A percentile compares a stretch with the other conserved stretches of the same genome.
Conservation (phyloP, 768 basidiomycete species). For the Tylopilus sp. region DNA sequence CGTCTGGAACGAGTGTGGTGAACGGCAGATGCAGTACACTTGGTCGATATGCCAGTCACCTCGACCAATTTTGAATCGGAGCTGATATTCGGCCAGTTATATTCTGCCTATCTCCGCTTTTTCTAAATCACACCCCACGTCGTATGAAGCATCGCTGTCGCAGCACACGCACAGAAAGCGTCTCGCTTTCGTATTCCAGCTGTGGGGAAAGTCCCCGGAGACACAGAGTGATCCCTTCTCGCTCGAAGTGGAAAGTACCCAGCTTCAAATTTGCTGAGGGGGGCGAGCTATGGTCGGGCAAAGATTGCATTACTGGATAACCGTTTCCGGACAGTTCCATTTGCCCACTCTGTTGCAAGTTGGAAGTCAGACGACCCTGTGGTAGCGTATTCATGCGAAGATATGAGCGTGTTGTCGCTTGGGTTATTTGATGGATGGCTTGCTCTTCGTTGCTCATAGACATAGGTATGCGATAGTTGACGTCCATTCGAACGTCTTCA, state of each 20-base stretch:
- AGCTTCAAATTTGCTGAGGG: conserved; percentile 68
- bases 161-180: conserved; percentile 73
- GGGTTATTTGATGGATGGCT: conserved; percentile 36
- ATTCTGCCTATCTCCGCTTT: conserved; percentile 22
- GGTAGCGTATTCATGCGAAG: conserved; percentile 58
- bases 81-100: conserved; percentile 10
- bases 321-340: conserved; percentile 33
- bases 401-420: conserved; percentile 65
- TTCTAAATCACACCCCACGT: conserved; percentile 34
- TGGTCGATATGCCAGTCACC: not conserved
- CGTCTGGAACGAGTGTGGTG: not conserved
- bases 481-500: conserved; percentile 43
- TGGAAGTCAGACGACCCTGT: conserved; percentile 34
- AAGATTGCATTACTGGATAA: conserved; percentile 41
- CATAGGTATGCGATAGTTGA: conserved; percentile 84
- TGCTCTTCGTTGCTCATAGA: conserved; percentile 75
- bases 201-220: conserved; percentile 97
- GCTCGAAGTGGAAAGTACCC: conserved; percentile 66
- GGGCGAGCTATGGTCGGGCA: conserved; percentile 46
- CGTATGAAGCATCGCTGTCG: conserved; percentile 82
- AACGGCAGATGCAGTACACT: not conserved
- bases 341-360: conserved; percentile 57
- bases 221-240: conserved; percentile 61
- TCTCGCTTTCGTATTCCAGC: conserved; percentile 45
- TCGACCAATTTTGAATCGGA: conserved; percentile 19